A percentile compares a stretch with the other conserved stretches of the same genome.
phyloP scores from a whole-genome alignment of 2,329 filamentous ascomycete species.

The Aspergillus fructus region DNA sequence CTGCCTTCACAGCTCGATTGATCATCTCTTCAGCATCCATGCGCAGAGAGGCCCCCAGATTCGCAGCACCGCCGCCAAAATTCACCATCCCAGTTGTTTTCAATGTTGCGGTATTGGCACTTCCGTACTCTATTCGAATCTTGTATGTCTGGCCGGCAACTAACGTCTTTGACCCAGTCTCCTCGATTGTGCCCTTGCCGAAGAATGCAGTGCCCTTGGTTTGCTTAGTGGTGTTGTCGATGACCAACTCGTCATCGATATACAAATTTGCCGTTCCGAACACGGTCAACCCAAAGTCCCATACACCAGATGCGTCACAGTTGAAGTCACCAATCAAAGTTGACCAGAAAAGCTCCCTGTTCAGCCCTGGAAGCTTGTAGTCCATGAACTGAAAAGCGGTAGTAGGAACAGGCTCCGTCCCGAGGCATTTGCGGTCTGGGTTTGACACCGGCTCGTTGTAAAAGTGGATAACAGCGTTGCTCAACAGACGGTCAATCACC shows the following conservation, averaged over 20 bases:
- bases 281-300: conserved; percentile 62
- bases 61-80: conserved; percentile 57
- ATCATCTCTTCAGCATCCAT: conserved; percentile 12
- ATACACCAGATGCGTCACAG: conserved; percentile 57
- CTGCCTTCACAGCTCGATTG: conserved; percentile 58
- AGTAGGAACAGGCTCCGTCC: conserved; percentile 42
- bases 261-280: conserved; percentile 62
- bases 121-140: conserved; percentile 58
- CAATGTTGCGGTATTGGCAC: conserved; percentile 56
- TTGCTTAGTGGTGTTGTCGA: conserved; percentile 65
- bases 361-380: conserved; percentile 53
- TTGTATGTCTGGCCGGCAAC: conserved; percentile 58
- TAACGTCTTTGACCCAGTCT: conserved; percentile 56
- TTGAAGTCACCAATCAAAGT: conserved; percentile 52
- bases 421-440: conserved; percentile 49
- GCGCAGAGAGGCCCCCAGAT: conserved; percentile 56
- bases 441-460: conserved; percentile 57
- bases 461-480: conserved; percentile 46
- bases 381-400: conserved; percentile 48
- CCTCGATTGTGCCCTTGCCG: conserved; percentile 60
- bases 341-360: conserved; percentile 22
- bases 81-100: conserved; percentile 45
- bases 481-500: conserved; percentile 27
- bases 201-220: conserved; percentile 62
- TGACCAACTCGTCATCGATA: conserved; percentile 59